Conservation (phyloP, 176 grass and related monocot genomes). For the Eleusine indica region DNA sequence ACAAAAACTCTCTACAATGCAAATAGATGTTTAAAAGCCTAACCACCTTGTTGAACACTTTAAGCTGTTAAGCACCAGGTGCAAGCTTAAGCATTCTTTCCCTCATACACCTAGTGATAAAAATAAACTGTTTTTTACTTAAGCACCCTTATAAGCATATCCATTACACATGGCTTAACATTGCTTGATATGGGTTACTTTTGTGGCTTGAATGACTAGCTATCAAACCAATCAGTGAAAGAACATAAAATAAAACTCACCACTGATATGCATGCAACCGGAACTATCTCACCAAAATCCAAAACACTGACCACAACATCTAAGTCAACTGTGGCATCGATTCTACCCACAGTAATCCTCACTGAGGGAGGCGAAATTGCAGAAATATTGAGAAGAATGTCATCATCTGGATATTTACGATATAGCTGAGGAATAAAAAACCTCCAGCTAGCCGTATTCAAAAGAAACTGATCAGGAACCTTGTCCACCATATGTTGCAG, state of each 20-base stretch:
- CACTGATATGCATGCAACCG: constrained; percentile 83
- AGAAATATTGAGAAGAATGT: constrained; percentile 84
- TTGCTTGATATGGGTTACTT: neutral
- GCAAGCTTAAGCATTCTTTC: too few relatives aligned
- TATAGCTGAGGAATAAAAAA: constrained; percentile 87
- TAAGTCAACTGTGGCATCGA: constrained; percentile 68
- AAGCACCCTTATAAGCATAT: too few relatives aligned
- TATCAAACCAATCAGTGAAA: constrained; percentile 13
- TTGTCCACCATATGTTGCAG: constrained; percentile 77
- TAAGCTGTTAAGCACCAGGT: too few relatives aligned
- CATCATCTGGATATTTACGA: constrained; percentile 68
- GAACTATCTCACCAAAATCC: constrained; percentile 58
- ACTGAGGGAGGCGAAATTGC: constrained; percentile 68
- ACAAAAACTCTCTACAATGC: too few relatives aligned
- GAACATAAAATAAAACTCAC: constrained; percentile 46
- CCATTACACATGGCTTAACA: neutral
- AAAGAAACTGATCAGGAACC: constrained; percentile 75
- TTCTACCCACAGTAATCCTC: constrained; percentile 60
- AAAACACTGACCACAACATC: constrained; percentile 71
- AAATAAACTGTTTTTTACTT: too few relatives aligned
- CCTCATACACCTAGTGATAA: too few relatives aligned
- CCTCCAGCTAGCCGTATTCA: constrained; percentile 87
- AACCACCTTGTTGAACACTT: too few relatives aligned
- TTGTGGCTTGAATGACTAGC: constrained; percentile 15
- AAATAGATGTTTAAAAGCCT: too few relatives aligned